These are phyloP conservation scores for Fomitopsis palustris DNA, from an alignment of 1,284 basidiomycete species.

Conservation along the genomic window DNA sequence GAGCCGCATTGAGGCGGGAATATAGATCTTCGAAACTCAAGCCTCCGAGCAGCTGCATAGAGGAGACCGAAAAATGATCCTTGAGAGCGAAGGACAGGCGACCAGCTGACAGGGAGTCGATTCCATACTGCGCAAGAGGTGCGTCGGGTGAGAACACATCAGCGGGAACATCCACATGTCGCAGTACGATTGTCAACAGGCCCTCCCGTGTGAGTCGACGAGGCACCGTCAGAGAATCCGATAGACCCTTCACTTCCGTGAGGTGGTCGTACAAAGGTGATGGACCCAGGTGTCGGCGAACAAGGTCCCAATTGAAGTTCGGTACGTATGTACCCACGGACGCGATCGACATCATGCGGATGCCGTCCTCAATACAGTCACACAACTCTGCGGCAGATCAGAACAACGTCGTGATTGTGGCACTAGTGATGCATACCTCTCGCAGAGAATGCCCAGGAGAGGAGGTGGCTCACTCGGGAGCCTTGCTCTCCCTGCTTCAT, in stretches of 20 bases:
- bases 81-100: not conserved
- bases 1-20: not conserved
- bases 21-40: not conserved
- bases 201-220: not conserved
- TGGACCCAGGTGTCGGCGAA: not conserved
- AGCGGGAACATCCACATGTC: not conserved
- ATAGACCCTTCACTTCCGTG: not conserved
- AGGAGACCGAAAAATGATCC: not conserved
- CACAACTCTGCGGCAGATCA: not conserved
- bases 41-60: not conserved
- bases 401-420: not conserved
- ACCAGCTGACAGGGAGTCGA: not conserved
- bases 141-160: not conserved
- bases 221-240: not conserved
- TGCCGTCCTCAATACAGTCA: not conserved
- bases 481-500: not conserved
- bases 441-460: slow-evolving; percentile 23
- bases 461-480: slow-evolving; percentile 10
- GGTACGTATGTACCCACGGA: slow-evolving; percentile 2
- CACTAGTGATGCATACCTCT: slow-evolving; percentile 20
- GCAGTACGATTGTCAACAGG: not conserved
- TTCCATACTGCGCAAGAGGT: not conserved
- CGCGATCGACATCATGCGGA: not conserved
- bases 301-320: not conserved
- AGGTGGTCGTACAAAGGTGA: not conserved